Conservation (phyloP, 129 eudicot species). For the Sambucus nigra region DNA sequence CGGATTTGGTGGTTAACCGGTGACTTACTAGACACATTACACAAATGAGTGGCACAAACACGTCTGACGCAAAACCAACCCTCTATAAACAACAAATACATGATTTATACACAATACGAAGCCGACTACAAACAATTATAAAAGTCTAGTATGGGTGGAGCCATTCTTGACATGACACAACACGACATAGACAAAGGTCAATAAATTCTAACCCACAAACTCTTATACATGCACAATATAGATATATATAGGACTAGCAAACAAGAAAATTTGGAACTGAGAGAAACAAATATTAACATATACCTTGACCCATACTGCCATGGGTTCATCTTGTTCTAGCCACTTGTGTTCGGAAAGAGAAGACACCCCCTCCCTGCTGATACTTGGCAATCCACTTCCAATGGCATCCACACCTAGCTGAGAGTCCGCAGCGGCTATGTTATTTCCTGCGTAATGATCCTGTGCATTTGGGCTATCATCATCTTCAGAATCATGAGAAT, state of each 20-base stretch:
- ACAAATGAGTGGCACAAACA: too few species aligned
- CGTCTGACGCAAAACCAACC: too few species aligned
- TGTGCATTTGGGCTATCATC: constrained; percentile 44
- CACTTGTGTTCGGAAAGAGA: constrained; percentile 35
- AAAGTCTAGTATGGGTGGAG: too few species aligned
- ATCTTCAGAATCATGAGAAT: constrained; percentile 53
- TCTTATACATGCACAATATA: neutral
- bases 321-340: constrained; percentile 60
- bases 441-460: constrained; percentile 22
- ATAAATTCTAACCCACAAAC: neutral
- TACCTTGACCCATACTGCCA: constrained; percentile 98
- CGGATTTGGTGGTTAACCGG: too few species aligned
- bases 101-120: too few species aligned
- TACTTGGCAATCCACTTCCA: constrained; percentile 36
- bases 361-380: constrained; percentile 41
- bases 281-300: constrained; percentile 5
- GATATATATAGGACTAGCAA: too few species aligned
- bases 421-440: constrained; percentile 21
- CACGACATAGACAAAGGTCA: too few species aligned
- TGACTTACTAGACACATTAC: too few species aligned
- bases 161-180: too few species aligned
- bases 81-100: too few species aligned
- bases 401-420: constrained; percentile 23
- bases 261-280: neutral
- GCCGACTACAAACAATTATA: too few species aligned